phyloP scores from a whole-genome alignment of 2,329 filamentous ascomycete species.

The Alternaria sp. region DNA sequence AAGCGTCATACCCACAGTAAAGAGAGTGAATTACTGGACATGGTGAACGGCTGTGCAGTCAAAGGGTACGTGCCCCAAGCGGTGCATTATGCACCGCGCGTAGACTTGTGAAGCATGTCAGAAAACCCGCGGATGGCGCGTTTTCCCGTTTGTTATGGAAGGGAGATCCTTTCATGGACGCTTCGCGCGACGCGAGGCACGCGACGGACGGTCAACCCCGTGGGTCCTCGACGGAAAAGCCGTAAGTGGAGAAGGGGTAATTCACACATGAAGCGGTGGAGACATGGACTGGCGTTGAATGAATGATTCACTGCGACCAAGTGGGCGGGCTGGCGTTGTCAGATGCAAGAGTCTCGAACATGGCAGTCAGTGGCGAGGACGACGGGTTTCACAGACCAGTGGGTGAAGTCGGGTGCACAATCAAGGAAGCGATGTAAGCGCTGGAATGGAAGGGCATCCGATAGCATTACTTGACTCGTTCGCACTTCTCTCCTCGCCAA shows the following conservation, averaged over 20 bases:
- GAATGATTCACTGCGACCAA: neutral
- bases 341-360: constrained; percentile 2
- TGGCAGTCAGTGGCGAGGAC: neutral
- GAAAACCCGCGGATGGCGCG: neutral
- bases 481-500: constrained; percentile 10
- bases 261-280: neutral
- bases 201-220: neutral
- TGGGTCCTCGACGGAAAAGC: neutral
- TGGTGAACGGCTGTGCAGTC: neutral
- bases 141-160: neutral
- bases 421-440: constrained; percentile 17
- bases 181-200: constrained; percentile 10
- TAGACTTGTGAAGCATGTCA: neutral
- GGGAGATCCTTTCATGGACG: neutral
- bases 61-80: neutral
- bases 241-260: neutral
- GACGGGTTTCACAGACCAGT: neutral
- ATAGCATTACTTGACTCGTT: constrained; percentile 15
- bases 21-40: neutral
- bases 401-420: neutral
- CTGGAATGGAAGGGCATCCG: constrained; percentile 7
- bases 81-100: neutral
- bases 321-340: constrained; percentile 2
- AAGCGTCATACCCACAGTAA: neutral
- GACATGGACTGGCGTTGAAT: neutral